A percentile compares a stretch with the other conserved stretches of the same genome.
Evolutionary conservation across 1,284 basidiomycete genomes (phyloP).

Genomic region (Polyporus tsugae): DNA sequence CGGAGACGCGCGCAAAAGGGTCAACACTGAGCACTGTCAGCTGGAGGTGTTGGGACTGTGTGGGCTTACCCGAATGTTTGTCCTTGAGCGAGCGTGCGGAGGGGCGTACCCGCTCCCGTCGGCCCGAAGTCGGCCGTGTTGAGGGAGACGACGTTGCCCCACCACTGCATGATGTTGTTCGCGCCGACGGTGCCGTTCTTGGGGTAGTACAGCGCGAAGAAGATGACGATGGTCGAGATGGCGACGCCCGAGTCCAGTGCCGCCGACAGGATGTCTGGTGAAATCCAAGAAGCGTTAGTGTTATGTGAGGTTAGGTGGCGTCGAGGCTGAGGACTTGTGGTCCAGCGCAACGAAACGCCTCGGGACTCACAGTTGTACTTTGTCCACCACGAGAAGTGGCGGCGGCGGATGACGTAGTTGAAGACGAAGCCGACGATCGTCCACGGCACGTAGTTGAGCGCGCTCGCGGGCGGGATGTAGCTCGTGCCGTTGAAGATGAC

Average conservation of each 20-base stretch:
- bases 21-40: neutral
- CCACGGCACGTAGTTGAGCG: slow-evolving; percentile 54
- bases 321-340: too few species aligned
- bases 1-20: neutral
- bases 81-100: slow-evolving; percentile 32
- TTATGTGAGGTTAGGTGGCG: too few species aligned
- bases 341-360: slow-evolving; percentile 33
- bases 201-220: slow-evolving; percentile 58
- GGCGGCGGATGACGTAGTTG: slow-evolving; percentile 53
- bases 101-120: slow-evolving; percentile 35
- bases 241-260: slow-evolving; percentile 58
- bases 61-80: slow-evolving; percentile 41
- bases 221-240: slow-evolving; percentile 53
- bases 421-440: slow-evolving; percentile 50
- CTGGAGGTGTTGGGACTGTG: slow-evolving; percentile 9
- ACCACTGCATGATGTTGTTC: slow-evolving; percentile 47
- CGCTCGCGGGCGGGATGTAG: slow-evolving; percentile 51
- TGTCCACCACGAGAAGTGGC: slow-evolving; percentile 54
- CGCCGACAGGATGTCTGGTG: slow-evolving; percentile 56
- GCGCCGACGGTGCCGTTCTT: slow-evolving; percentile 51
- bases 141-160: slow-evolving; percentile 52
- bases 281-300: too few species aligned
- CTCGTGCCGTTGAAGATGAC: slow-evolving; percentile 46
- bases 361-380: slow-evolving; percentile 54
- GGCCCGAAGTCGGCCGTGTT: slow-evolving; percentile 42